Percentiles rank a stretch among this genome's conserved stretches.
Evolutionary conservation across 1,284 basidiomycete genomes (phyloP).

Genomic region (Heterobasidion irregulare): DNA sequence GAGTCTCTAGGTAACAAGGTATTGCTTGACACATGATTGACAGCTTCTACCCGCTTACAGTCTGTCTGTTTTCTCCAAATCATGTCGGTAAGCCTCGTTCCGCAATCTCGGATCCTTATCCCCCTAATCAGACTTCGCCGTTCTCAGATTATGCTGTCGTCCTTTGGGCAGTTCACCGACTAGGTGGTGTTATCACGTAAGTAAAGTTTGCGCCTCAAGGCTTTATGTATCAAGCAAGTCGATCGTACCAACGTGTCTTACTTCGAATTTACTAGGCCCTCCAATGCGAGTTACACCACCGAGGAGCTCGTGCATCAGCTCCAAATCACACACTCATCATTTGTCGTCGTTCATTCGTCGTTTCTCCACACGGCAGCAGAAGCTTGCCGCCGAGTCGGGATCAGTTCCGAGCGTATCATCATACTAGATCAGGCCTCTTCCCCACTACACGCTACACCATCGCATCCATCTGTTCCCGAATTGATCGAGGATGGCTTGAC

Average conservation of each 20-base stretch:
- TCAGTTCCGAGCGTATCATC: constrained; percentile 49
- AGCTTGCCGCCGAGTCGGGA: constrained; percentile 39
- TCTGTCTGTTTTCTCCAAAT: constrained; percentile 63
- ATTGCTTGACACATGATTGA: not conserved
- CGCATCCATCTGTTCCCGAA: constrained; percentile 35
- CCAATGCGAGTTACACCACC: constrained; percentile 62
- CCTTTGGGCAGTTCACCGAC: constrained; percentile 68
- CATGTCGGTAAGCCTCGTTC: constrained; percentile 40
- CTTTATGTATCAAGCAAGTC: constrained; percentile 7
- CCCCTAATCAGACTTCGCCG: constrained; percentile 1
- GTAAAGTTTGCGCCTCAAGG: constrained; percentile 15
- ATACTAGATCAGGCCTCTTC: constrained; percentile 26
- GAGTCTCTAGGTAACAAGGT: constrained; percentile 16
- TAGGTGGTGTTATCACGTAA: constrained; percentile 53
- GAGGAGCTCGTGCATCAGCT: constrained; percentile 62
- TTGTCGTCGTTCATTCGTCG: constrained; percentile 53
- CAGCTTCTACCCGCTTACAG: constrained; percentile 21
- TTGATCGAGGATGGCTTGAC: constrained; percentile 47
- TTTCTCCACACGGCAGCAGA: constrained; percentile 39
- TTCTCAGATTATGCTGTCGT: constrained; percentile 57
- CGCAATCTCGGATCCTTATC: not conserved
- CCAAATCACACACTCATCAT: constrained; percentile 39
- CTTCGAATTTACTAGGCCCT: constrained; percentile 27
- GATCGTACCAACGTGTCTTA: not conserved
- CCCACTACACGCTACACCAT: constrained; percentile 1